Evolutionary conservation across 306 rosid genomes (phyloP).

Genomic region (Acacia acuminata): DNA sequence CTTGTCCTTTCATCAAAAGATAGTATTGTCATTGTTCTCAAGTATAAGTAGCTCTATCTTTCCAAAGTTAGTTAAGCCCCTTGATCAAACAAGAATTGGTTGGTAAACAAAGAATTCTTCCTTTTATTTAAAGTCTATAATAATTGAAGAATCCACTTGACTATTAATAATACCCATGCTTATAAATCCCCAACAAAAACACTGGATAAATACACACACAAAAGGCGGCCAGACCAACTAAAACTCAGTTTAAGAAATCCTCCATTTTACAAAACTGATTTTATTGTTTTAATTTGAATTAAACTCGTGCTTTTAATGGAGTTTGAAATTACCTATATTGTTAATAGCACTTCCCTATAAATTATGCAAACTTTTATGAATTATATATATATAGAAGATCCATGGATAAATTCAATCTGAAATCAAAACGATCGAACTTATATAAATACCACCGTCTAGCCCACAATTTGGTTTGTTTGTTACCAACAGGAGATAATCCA

Average conservation of each 20-base stretch:
- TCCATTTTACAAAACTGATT: not conserved
- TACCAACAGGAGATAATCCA: not conserved
- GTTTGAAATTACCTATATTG: not conserved
- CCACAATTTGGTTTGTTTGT: not conserved
- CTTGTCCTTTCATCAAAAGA: too few relatives aligned
- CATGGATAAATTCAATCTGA: not conserved
- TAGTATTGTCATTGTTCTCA: too few relatives aligned
- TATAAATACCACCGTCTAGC: not conserved
- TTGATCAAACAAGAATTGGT: too few relatives aligned
- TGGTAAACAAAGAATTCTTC: too few relatives aligned
- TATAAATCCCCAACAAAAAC: not conserved
- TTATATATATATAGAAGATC: not conserved
- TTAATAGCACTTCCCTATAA: not conserved
- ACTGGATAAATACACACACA: not conserved
- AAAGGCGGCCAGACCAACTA: not conserved
- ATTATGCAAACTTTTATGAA: not conserved
- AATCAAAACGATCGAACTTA: not conserved
- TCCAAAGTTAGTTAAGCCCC: too few relatives aligned
- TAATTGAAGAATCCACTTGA: not conserved
- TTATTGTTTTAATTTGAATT: not conserved
- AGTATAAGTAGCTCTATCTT: too few relatives aligned
- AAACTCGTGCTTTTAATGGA: not conserved
- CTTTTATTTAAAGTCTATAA: too few relatives aligned
- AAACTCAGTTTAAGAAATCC: not conserved
- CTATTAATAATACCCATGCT: not conserved